Base-by-base conservation (phyloP, 495 filamentous ascomycete species). In the Annulohypoxylon stygium region DNA sequence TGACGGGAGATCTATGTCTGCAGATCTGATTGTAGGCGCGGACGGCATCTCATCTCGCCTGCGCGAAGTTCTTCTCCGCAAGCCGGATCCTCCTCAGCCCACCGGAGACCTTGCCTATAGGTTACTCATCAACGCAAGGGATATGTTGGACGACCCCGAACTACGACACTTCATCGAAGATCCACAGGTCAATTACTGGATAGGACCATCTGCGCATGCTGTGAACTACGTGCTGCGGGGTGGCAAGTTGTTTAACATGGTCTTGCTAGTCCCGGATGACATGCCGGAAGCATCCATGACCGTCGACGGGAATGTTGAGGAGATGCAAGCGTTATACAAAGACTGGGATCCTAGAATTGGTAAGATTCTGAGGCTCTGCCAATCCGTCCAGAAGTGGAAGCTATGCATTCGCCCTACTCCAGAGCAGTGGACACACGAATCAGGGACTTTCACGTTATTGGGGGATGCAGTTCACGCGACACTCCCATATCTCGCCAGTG, bases 381-480 rank as follows among this genome's bases (percentile, higher is more conserved):
- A 86, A 51, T 84, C 82, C 0, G 88, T 91, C 2, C 85, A 88
- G 69, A 92, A 92, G 77, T 93, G 90, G 90, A 86, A 87, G 59
- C 80, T 93, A 12, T 89, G 88, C 82, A 90, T 91, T 65, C 82
- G 88, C 70, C 78, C 80, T 54, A 80, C 84, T 1, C 75, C 91
- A 6, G 81, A 85, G n/a, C 78, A 79, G 41, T 92, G 90, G 90
- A 81, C 83, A 5, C 87, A 89, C 65, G 78, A 86, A 1, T 82
- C 74, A 62, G 86, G 69, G 26, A 85, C 75, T 75, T 89, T 92
- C 57, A 89, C 87, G 7, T 76, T 93, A 47, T 83, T 93, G 20
- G 91, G 91, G 23, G 91, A 92, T 75, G 87, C 91, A 5, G 90
- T 89, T 55, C 91, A 93, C 70, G 90, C 91, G 3, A 91, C 90